Evolutionary conservation across 306 rosid genomes (phyloP).

Genomic region (Cicer pinnatifidum): DNA sequence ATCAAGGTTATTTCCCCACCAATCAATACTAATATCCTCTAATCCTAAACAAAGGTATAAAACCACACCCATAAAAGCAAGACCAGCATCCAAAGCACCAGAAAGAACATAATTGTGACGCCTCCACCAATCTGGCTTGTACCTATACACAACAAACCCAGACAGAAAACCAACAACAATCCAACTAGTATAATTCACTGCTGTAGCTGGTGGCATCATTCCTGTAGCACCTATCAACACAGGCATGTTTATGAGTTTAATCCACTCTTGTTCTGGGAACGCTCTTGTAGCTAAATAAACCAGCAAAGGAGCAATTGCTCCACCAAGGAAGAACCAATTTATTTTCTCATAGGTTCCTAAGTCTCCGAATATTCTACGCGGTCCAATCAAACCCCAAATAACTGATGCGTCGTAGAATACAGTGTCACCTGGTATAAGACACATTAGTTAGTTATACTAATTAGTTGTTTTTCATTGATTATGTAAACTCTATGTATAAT

Average conservation of each 20-base stretch:
- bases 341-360: conserved; percentile 60
- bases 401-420: conserved; percentile 95
- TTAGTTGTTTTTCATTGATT: no score
- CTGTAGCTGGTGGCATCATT: conserved; percentile 84
- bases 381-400: conserved; percentile 90
- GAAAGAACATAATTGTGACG: conserved; percentile 85
- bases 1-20: conserved; percentile 94
- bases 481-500: no score
- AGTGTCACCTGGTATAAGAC: conserved; percentile 46
- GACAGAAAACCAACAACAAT: conserved; percentile 69
- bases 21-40: conserved; percentile 56
- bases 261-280: conserved; percentile 82
- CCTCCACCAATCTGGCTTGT: conserved; percentile 76
- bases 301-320: conserved; percentile 70
- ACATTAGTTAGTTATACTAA: no score
- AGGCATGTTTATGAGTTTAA: conserved; percentile 77
- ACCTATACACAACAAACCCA: conserved; percentile 71
- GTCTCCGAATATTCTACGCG: conserved; percentile 78
- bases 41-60: conserved; percentile 70
- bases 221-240: conserved; percentile 79
- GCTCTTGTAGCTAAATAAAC: conserved; percentile 70
- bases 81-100: conserved; percentile 88
- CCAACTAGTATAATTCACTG: conserved; percentile 83
- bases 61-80: conserved; percentile 90
- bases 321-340: conserved; percentile 83